Conservation (phyloP, 805 yeast species). For the Cyberlindnera mississippiensis region DNA sequence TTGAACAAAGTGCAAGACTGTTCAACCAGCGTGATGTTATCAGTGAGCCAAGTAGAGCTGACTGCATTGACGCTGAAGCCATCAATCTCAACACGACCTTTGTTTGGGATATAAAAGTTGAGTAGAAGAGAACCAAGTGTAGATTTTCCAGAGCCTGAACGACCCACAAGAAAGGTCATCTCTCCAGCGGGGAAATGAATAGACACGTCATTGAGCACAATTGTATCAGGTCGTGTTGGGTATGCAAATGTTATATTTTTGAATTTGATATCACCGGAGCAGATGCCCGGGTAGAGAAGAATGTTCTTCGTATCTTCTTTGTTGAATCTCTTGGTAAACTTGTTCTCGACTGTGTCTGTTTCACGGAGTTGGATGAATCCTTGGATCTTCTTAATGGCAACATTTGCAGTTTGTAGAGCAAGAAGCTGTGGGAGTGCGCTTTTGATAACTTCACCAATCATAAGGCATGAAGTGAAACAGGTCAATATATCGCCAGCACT, state of each 20-base stretch:
- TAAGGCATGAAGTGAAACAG: constrained; percentile 76
- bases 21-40: constrained; percentile 68
- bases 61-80: constrained; percentile 43
- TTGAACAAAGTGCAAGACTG: constrained; percentile 67
- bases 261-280: constrained; percentile 52
- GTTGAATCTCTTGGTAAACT: constrained; percentile 9
- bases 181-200: constrained; percentile 42
- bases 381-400: constrained; percentile 54
- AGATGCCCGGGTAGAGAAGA: constrained; percentile 24
- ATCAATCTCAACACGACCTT: constrained; percentile 60
- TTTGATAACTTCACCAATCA: constrained; percentile 60
- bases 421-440: constrained; percentile 54
- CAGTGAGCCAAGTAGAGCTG: constrained; percentile 47
- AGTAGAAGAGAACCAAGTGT: constrained; percentile 64
- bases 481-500: constrained; percentile 67
- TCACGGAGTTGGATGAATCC: constrained; percentile 32
- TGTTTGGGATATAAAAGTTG: constrained; percentile 46
- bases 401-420: constrained; percentile 64
- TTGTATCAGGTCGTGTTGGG: constrained; percentile 46
- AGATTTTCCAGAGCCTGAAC: constrained; percentile 93
- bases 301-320: constrained; percentile 16
- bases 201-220: constrained; percentile 45
- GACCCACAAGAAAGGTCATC: constrained; percentile 70
- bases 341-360: constrained; percentile 7
- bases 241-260: constrained; percentile 59